These are phyloP conservation scores for Thalassiosira profunda DNA, from an alignment of 108 stramenopile genomes.

Conservation along the genomic window DNA sequence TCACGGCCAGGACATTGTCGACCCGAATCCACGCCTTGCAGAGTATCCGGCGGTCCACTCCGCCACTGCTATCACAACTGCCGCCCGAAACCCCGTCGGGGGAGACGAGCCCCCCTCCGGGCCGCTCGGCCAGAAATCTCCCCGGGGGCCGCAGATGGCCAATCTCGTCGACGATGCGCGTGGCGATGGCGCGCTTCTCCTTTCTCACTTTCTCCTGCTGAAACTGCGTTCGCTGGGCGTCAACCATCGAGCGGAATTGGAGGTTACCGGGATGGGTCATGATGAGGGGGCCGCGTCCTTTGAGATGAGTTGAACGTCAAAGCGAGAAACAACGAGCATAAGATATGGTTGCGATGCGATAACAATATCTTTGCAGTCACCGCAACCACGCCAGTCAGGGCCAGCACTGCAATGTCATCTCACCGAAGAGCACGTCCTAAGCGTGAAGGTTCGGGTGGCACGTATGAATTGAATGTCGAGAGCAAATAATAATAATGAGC, in stretches of 20 bases:
- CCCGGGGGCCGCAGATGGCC: constrained; percentile 81
- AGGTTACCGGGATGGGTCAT: constrained; percentile 57
- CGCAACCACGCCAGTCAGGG: too few relatives aligned
- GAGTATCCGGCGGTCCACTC: constrained; percentile 77
- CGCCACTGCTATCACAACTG: constrained; percentile 87
- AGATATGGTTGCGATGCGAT: too few relatives aligned
- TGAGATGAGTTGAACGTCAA: too few relatives aligned
- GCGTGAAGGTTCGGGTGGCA: too few relatives aligned
- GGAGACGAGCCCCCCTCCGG: too few relatives aligned
- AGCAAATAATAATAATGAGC: too few relatives aligned
- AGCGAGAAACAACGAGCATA: too few relatives aligned
- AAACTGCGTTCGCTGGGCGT: constrained; percentile 77
- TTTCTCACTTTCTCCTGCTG: constrained; percentile 45
- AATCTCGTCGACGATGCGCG: constrained; percentile 71
- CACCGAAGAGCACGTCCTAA: too few relatives aligned
- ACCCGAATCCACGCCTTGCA: constrained; percentile 41
- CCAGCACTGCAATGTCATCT: too few relatives aligned
- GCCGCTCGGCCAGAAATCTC: constrained; percentile 75
- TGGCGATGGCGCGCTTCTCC: constrained; percentile 74
- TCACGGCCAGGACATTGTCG: constrained; percentile 35
- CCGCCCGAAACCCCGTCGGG: constrained; percentile 47
- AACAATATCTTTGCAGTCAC: too few relatives aligned
- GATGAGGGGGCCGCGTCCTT: constrained; percentile 52
- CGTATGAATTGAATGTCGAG: too few relatives aligned
- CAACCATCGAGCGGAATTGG: constrained; percentile 63